Base-by-base conservation (phyloP, 169 alveolate genomes). In the Sarcocystis neurona region DNA sequence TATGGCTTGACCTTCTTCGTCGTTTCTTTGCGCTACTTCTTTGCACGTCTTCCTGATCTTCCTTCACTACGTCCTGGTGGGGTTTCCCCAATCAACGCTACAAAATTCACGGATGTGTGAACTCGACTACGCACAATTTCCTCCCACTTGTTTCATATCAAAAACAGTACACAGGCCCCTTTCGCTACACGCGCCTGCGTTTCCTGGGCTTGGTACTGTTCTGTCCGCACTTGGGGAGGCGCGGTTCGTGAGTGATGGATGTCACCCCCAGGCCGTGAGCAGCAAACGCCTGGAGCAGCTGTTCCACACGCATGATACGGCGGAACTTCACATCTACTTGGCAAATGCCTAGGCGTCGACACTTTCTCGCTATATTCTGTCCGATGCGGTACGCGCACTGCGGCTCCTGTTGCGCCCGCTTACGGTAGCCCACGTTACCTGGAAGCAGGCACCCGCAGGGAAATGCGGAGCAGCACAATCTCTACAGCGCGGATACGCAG, bases 311-410 rank as follows among this genome's bases (percentile, higher is more conserved):
- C 96, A 90, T 92, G 46, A 96, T 85, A 80, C 98, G 87, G 78
- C 98, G 87, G 84, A 96, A 96, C 89, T 93, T 94, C 74, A 95
- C 93, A 60, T 95, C 97, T 27, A 93, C 94, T 23, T 94, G 94
- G 34, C 89, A 89, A 15, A 96, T 93, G 10, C 98, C 98, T 37
- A 96, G 95, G 48, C 98, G 94, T 89, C 89, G 92, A 90, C 97
- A 94, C 89, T 96, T 96, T 72, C 96, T 94, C 66, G 98, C 98
- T 18, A 96, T 92, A 87, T 96, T 96, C 87, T 94, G 96, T 4
- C 97, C 98, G 34, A 96, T 94, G 47, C 98, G 94, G 90, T 94
- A 93, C 56, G 98, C 97, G 86, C 96, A 94, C 60, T 94, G 93
- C 84, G 92, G 93, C 56, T 94, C 92, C 92, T 95, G 97, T 80